Percentiles rank a stretch among this genome's conserved stretches.
Conservation (phyloP, 441 rosid genomes). For the Populus trichocarpa region DNA sequence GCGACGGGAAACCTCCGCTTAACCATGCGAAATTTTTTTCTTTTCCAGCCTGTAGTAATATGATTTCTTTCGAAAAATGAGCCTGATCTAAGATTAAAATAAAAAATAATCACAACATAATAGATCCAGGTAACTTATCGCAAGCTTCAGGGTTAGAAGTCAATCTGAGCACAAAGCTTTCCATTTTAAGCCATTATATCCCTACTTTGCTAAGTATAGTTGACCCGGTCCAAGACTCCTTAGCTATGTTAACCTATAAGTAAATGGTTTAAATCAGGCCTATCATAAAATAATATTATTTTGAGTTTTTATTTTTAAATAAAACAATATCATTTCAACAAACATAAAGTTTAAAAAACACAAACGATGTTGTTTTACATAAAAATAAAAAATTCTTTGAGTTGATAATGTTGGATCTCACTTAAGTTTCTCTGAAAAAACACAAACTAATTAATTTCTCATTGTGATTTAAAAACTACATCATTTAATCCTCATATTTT, state of each 20-base stretch:
- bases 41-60: neutral
- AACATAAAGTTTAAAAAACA: no score
- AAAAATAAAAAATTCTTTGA: no score
- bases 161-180: neutral
- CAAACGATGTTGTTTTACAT: no score
- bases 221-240: neutral
- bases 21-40: neutral
- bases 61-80: neutral
- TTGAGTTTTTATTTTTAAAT: no score
- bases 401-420: no score
- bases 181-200: neutral
- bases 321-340: no score
- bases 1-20: neutral
- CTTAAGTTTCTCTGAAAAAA: fast-evolving
- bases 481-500: no score
- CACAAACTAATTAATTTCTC: no score
- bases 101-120: no score
- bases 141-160: neutral
- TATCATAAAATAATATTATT: no score
- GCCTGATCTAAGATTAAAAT: neutral
- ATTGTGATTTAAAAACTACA: no score
- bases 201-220: neutral
- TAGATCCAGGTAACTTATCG: neutral
- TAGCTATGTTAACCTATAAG: neutral
- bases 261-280: neutral